These are phyloP conservation scores for Cercospora berteroae DNA, from an alignment of 2,329 filamentous ascomycete genomes.

Conservation along the genomic window DNA sequence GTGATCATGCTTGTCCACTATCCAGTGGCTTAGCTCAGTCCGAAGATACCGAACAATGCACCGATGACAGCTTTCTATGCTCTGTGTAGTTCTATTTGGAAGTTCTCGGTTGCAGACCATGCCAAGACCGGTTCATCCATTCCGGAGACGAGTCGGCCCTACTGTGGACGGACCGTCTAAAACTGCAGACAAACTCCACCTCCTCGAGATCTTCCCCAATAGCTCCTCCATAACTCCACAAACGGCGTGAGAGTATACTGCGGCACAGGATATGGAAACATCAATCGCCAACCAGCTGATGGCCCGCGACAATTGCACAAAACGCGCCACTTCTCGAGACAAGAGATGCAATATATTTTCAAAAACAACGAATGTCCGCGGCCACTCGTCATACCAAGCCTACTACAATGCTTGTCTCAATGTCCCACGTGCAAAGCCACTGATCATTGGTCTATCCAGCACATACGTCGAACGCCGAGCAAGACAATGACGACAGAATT, in stretches of 20 bases:
- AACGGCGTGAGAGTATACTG: not conserved
- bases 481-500: constrained; percentile 6
- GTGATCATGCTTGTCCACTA: too few relatives aligned
- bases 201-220: not conserved
- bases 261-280: not conserved
- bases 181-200: not conserved
- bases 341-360: not conserved
- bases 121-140: too few relatives aligned
- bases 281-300: not conserved
- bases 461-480: constrained; percentile 4
- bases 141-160: too few relatives aligned
- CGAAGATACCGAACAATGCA: not conserved
- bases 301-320: not conserved
- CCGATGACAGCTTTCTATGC: not conserved
- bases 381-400: constrained; percentile 7
- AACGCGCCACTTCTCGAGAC: not conserved
- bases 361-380: not conserved
- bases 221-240: not conserved
- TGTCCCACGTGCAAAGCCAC: not conserved
- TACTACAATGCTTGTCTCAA: constrained; percentile 3
- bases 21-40: not conserved
- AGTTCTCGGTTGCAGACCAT: not conserved
- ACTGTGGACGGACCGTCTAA: too few relatives aligned
- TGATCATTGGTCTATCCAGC: not conserved
- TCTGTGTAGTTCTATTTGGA: too few relatives aligned